Percentiles rank a stretch among this genome's conserved stretches.
phyloP scores from a whole-genome alignment of 139 green algal species.

The Volvox reticuliferus region DNA sequence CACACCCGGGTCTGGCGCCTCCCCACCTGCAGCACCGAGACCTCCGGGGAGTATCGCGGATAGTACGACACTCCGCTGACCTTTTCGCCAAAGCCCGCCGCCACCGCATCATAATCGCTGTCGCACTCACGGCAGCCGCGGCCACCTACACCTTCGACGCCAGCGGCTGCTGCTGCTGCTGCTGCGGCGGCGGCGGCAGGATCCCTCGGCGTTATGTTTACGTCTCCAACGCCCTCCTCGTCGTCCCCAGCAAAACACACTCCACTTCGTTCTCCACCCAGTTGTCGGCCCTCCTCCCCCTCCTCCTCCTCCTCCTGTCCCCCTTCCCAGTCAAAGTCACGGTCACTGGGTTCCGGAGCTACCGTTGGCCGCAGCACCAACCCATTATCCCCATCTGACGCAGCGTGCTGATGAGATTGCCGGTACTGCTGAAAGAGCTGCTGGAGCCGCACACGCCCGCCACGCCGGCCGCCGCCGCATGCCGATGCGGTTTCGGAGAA shows the following conservation, averaged over 20 bases:
- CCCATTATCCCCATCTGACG: background rate
- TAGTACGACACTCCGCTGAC: background rate
- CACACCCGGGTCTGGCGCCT: background rate
- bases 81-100: constrained; percentile 12
- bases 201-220: background rate
- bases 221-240: too few species aligned
- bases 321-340: too few species aligned
- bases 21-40: constrained; percentile 1
- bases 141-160: background rate
- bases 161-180: background rate
- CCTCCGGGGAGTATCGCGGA: background rate
- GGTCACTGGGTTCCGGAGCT: too few species aligned
- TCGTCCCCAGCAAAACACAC: background rate
- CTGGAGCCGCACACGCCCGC: background rate
- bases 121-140: background rate
- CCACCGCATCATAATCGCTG: background rate
- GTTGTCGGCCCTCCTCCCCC: too few species aligned
- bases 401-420: background rate
- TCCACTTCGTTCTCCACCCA: too few species aligned
- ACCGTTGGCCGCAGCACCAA: too few species aligned
- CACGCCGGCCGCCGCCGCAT: background rate
- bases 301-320: too few species aligned
- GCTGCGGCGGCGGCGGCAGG: background rate
- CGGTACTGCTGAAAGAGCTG: constrained; percentile 12
- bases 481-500: too few species aligned